phyloP scores from a whole-genome alignment of 306 rosid species.

The Rubus idaeus region DNA sequence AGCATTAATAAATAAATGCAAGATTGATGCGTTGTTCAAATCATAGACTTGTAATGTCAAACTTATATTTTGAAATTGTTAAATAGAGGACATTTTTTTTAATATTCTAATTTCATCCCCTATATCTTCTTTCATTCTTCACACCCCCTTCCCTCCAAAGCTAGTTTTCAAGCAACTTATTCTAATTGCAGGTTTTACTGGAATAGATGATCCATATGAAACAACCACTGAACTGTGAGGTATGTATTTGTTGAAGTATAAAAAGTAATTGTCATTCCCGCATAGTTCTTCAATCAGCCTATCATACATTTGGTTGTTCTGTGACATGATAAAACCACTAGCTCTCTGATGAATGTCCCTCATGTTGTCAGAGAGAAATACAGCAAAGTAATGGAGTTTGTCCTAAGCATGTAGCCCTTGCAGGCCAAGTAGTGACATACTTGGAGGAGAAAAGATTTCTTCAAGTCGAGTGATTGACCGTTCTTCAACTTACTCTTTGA shows the following conservation, averaged over 20 bases:
- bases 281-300: not conserved
- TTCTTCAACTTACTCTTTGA: not conserved
- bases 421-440: slow-evolving; percentile 62
- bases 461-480: slow-evolving; percentile 29
- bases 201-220: slow-evolving; percentile 90
- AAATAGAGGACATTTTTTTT: not conserved
- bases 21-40: not conserved
- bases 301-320: not conserved
- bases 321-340: not conserved
- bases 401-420: slow-evolving; percentile 56
- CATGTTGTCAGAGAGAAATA: slow-evolving; percentile 51
- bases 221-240: slow-evolving; percentile 79
- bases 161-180: not conserved
- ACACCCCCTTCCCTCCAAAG: not conserved
- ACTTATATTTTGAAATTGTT: not conserved
- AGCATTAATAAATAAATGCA: not conserved
- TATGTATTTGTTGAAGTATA: slow-evolving; percentile 26
- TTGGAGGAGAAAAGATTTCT: slow-evolving; percentile 73
- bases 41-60: not conserved
- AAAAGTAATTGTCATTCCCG: not conserved
- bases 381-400: slow-evolving; percentile 52
- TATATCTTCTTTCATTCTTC: not conserved
- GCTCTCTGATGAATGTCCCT: slow-evolving; percentile 11
- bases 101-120: not conserved
- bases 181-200: slow-evolving; percentile 68